Base-by-base conservation (phyloP, 140 eudicot genomes). In the Anethum foeniculum region DNA sequence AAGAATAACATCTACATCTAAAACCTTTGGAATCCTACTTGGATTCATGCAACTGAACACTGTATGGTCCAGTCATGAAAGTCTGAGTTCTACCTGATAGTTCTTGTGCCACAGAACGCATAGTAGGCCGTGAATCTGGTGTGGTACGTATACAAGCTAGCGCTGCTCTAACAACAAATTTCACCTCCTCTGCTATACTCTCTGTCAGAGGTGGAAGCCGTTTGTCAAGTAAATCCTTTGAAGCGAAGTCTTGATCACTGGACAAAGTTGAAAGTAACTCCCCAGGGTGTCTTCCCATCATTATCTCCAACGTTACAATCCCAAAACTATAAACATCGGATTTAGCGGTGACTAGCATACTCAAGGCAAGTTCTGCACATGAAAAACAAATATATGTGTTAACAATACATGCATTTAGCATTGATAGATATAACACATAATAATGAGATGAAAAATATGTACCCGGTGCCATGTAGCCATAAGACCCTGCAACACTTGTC, bases 391-490 rank as follows among this genome's bases (percentile, higher is more conserved):
- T 7, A 15, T 67, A 4, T 12, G 36, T 11, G 78, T 58, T 76
- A 14, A 28, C 7, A 5, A 21, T 2, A 67, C 3, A 12, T 54
- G 23, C 28, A 1, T 19, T 30, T 5, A 81, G 11, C 19, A 43
- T 12, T 34, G 48, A 15, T 12, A 23, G n/a, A 21, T 4, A 38
- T 41, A 43, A 38, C 28, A 28, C 21, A 16, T 23, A 21, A 8
- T 32, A 28, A 12, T 2, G 64, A 47, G 60, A 46, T 6, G 34
- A 4, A 44, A 38, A 21, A 75, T 25, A 47, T 3, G 2, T 86
- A 92, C 99, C 98, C 86, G 99, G 99, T 77, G 99, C 99, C 97
- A 95, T 93, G 79, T 95, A 95, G 34, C 98, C 97, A 39, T 95
- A 95, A 3, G 99, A 89, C 25, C 99, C 99, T 1, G 93, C 99